Conservation (phyloP, 2,329 filamentous ascomycete genomes). For the Fusarium veterinarium region DNA sequence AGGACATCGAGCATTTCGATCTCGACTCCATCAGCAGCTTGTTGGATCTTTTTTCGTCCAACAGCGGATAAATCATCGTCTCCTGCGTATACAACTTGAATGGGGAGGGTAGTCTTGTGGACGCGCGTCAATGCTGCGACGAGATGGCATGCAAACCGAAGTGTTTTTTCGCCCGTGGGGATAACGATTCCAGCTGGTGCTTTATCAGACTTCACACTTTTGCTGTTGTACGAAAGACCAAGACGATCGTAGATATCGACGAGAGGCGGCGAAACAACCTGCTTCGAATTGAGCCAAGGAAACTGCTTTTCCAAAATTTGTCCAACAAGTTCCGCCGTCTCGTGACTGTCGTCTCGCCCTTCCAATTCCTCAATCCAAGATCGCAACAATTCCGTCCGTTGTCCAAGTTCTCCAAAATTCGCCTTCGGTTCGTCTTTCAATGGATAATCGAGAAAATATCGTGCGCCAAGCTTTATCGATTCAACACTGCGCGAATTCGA, state of each 20-base stretch:
- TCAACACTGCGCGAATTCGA: neutral
- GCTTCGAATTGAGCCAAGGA: slow-evolving; percentile 40
- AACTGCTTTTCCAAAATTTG: slow-evolving; percentile 30
- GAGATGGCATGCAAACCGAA: slow-evolving; percentile 52
- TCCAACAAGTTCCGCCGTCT: slow-evolving; percentile 14
- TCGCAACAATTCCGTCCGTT: slow-evolving; percentile 38
- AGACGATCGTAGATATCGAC: slow-evolving; percentile 23
- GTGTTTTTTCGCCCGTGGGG: slow-evolving; percentile 46
- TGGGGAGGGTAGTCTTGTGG: slow-evolving; percentile 48
- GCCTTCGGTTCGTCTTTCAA: slow-evolving; percentile 46
- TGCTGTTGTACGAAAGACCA: neutral
- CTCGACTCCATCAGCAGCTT: slow-evolving; percentile 22
- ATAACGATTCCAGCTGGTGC: slow-evolving; percentile 51
- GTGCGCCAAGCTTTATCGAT: slow-evolving; percentile 22
- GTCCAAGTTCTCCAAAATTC: slow-evolving; percentile 49
- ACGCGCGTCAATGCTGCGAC: slow-evolving; percentile 48
- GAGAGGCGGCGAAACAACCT: slow-evolving; percentile 24
- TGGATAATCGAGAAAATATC: slow-evolving; percentile 46
- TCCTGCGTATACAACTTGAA: slow-evolving; percentile 53
- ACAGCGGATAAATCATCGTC: slow-evolving; percentile 45
- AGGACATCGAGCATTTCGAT: slow-evolving; percentile 50
- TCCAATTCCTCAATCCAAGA: slow-evolving; percentile 36
- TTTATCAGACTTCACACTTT: slow-evolving; percentile 16
- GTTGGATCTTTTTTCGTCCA: slow-evolving; percentile 42
- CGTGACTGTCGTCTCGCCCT: neutral